Conservation (phyloP, 495 filamentous ascomycete genomes). For the Neurospora sp. region DNA sequence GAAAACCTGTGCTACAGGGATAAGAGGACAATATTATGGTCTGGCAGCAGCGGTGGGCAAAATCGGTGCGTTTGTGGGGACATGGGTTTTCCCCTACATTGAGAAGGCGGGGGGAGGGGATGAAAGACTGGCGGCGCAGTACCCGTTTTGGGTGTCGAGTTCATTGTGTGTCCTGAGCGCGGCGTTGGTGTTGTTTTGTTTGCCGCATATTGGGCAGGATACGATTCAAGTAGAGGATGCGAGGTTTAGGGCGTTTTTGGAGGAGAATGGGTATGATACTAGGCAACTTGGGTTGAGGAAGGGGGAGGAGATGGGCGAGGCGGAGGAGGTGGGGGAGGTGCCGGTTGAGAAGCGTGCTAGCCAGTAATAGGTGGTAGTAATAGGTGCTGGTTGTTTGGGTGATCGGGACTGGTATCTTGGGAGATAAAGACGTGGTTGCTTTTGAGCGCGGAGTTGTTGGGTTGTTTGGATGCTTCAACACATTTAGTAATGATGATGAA, state of each 20-base stretch:
- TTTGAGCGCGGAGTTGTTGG: background rate
- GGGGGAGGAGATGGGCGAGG: conserved; percentile 14
- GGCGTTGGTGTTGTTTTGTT: conserved; percentile 43
- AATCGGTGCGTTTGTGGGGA: conserved; percentile 85
- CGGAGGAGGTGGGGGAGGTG: background rate
- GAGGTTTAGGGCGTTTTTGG: conserved; percentile 60
- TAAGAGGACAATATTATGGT: conserved; percentile 86
- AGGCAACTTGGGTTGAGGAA: conserved; percentile 50
- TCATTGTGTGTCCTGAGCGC: conserved; percentile 55
- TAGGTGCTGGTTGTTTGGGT: too few species aligned
- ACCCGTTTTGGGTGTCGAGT: conserved; percentile 70
- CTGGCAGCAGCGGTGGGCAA: conserved; percentile 79
- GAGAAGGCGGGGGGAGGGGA: conserved; percentile 48
- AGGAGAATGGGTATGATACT: conserved; percentile 59
- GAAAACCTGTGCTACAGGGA: conserved; percentile 77
- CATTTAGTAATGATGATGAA: background rate
- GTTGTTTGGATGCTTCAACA: background rate
- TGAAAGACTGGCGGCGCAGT: conserved; percentile 52
- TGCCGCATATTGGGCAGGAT: conserved; percentile 63
- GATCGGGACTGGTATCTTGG: too few species aligned
- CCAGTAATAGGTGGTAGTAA: too few species aligned
- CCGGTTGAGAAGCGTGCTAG: background rate
- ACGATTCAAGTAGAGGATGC: conserved; percentile 61
- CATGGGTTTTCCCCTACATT: conserved; percentile 68
- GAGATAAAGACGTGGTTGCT: too few species aligned